phyloP scores from a whole-genome alignment of 169 alveolate genomes.

The Plasmodium billcollinsi region DNA sequence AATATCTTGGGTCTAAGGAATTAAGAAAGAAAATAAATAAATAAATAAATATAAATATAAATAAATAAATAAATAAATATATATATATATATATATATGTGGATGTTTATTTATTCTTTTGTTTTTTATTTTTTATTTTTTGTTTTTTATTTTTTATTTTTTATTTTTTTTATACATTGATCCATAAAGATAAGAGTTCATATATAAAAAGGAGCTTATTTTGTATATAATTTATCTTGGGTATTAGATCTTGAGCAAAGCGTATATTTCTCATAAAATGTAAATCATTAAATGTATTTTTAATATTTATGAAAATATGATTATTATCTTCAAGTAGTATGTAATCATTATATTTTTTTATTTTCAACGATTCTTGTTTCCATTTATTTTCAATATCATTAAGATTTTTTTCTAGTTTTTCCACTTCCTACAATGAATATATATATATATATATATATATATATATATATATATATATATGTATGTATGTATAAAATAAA shows the following conservation, averaged over 20 bases:
- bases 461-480: neutral
- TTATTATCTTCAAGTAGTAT: constrained; percentile 54
- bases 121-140: neutral
- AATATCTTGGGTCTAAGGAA: constrained; percentile 37
- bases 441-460: no score
- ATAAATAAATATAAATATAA: neutral
- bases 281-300: constrained; percentile 63
- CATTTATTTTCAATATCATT: constrained; percentile 63
- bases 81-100: neutral
- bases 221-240: constrained; percentile 61
- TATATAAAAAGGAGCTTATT: constrained; percentile 39
- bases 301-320: constrained; percentile 55
- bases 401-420: constrained; percentile 53
- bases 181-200: constrained; percentile 60
- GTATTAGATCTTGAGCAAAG: constrained; percentile 71
- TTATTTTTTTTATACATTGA: constrained; percentile 12
- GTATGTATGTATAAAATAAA: neutral
- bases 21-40: neutral
- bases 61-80: neutral
- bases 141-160: no score
- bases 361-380: constrained; percentile 65
- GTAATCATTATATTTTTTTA: constrained; percentile 48
- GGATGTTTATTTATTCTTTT: neutral
- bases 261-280: constrained; percentile 64
- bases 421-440: constrained; percentile 52